These are phyloP conservation scores for Chrysoporthe deuterocubensis DNA, from an alignment of 2,329 filamentous ascomycete genomes.

Conservation along the genomic window DNA sequence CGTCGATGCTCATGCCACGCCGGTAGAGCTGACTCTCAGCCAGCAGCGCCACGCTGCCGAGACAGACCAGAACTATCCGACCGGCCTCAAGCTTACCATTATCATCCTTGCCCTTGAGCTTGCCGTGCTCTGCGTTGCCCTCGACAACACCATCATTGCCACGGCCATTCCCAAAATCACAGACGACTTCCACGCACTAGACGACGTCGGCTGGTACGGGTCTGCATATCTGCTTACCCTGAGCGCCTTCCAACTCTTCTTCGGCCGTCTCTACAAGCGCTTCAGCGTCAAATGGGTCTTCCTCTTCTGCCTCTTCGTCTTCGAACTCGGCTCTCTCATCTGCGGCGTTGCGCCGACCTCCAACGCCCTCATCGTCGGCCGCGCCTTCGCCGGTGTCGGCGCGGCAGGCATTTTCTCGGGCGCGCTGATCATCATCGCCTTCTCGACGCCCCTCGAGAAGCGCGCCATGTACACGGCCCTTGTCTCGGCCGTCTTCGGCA, in stretches of 20 bases:
- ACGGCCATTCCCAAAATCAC: not conserved
- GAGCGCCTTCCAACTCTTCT: not conserved
- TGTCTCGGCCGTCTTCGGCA: constrained; percentile 19
- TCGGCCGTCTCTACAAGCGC: not conserved
- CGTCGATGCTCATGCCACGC: too few species aligned
- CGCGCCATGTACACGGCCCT: constrained; percentile 29
- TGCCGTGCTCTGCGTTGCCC: not conserved
- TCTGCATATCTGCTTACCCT: constrained; percentile 1
- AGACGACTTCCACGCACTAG: not conserved
- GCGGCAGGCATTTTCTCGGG: constrained; percentile 21
- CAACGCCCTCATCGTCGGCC: not conserved
- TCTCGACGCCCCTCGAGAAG: not conserved
- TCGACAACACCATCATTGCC: not conserved
- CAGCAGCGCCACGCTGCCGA: too few species aligned
- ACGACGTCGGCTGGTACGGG: constrained; percentile 5
- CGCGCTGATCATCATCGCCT: constrained; percentile 22
- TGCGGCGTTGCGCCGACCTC: constrained; percentile 1
- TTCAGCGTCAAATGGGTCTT: not conserved
- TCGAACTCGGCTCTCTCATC: not conserved
- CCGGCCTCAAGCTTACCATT: not conserved
- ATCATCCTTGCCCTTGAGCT: not conserved
- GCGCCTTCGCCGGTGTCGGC: constrained; percentile 1
- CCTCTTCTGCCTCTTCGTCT: not conserved
- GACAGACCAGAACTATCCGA: not conserved
- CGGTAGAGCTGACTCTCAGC: too few species aligned